phyloP scores from a whole-genome alignment of 352 stramenopile genomes.

The Aphanomyces euteiches region DNA sequence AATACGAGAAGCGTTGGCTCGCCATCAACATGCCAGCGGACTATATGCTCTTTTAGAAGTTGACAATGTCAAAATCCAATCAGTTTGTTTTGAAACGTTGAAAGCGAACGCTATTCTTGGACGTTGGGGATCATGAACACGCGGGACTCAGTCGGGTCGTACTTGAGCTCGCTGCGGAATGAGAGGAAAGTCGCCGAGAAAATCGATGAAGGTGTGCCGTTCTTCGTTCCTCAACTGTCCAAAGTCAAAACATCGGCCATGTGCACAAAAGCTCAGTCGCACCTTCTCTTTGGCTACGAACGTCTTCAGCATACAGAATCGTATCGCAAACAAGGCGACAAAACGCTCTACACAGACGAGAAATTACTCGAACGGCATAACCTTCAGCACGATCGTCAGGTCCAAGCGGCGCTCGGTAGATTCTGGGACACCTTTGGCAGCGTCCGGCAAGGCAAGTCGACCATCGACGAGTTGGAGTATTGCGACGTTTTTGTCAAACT shows the following conservation, averaged over 20 bases:
- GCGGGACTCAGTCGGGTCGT: constrained; percentile 19
- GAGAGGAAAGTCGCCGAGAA: constrained; percentile 23
- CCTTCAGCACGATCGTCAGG: constrained; percentile 45
- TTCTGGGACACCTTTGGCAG: constrained; percentile 74
- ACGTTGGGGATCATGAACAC: constrained; percentile 4
- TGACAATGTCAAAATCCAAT: not conserved
- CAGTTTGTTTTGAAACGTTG: not conserved
- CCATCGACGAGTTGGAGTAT: constrained; percentile 56
- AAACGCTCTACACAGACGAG: constrained; percentile 60
- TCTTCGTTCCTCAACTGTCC: constrained; percentile 58
- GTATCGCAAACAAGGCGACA: constrained; percentile 74
- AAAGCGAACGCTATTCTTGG: too few relatives aligned
- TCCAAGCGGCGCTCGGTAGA: constrained; percentile 48
- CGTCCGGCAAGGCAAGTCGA: constrained; percentile 45
- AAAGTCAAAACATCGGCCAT: constrained; percentile 67
- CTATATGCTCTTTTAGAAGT: constrained; percentile 22
- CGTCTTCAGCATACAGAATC: constrained; percentile 32
- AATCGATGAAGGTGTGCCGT: constrained; percentile 44
- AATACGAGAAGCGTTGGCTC: constrained; percentile 55
- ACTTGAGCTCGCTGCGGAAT: constrained; percentile 19
- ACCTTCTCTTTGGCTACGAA: constrained; percentile 56
- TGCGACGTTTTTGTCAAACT: constrained; percentile 79
- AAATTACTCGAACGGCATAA: constrained; percentile 58
- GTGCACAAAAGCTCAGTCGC: constrained; percentile 46
- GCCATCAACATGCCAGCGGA: constrained; percentile 19